Evolutionary conservation across 441 rosid genomes (phyloP).

Genomic region (Brassica balearica): DNA sequence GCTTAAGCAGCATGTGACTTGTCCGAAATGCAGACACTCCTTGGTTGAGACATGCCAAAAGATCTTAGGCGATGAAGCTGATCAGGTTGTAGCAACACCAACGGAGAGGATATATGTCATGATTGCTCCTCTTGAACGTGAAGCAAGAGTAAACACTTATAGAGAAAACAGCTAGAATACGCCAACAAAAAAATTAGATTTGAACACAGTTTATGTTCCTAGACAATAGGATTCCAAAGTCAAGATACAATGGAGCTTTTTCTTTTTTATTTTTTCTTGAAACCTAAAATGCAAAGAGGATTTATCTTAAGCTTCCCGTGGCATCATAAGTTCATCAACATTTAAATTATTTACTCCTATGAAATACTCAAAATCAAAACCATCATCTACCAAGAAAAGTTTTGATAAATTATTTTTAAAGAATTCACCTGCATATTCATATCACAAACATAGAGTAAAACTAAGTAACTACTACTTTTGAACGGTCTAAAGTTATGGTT

Average conservation of each 20-base stretch:
- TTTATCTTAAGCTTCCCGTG: constrained; percentile 15
- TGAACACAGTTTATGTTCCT: constrained; percentile 18
- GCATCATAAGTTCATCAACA: constrained; percentile 23
- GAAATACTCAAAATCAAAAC: background rate
- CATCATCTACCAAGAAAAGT: background rate
- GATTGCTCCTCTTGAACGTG: constrained; percentile 39
- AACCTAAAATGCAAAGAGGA: constrained; percentile 27
- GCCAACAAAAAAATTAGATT: constrained; percentile 12
- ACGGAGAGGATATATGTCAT: constrained; percentile 34
- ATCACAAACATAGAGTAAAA: constrained; percentile 21
- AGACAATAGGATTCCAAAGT: constrained; percentile 29
- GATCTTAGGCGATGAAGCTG: constrained; percentile 40
- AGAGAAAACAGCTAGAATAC: constrained; percentile 34
- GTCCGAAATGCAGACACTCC: constrained; percentile 48
- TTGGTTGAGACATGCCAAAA: constrained; percentile 45
- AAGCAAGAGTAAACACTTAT: constrained; percentile 41
- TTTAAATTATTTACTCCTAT: constrained; percentile 6
- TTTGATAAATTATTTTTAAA: background rate
- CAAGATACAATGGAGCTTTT: background rate
- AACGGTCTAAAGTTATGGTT: constrained; percentile 17
- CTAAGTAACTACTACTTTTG: background rate
- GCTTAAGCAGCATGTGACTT: constrained; percentile 43
- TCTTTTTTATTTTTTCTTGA: background rate
- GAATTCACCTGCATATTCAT: constrained; percentile 19
- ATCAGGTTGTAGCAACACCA: constrained; percentile 36